Base-by-base conservation (phyloP, 2,329 filamentous ascomycete genomes). In the Ophiocordyceps unilateralis region DNA sequence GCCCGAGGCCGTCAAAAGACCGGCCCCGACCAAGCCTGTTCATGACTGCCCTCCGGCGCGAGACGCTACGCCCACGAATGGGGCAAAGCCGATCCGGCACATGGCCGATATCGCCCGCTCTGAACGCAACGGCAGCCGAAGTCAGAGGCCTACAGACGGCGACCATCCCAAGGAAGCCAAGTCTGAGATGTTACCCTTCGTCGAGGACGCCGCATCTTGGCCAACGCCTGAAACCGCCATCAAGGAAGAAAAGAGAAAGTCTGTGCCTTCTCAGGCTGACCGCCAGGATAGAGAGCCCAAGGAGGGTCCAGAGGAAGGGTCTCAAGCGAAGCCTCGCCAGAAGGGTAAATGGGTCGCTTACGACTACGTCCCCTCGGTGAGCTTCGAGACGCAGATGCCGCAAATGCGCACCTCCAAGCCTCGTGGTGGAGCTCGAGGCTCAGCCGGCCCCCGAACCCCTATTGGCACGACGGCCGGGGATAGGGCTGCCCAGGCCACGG, bases 261-360 rank as follows among this genome's bases (percentile, higher is more conserved):
- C 69, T 9, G 30, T 21, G 5, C 40, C 43, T 2, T 71, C 79
- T 44, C 64, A 67, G 43, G 61, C 67, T 26, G 66, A 75, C 20
- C 69, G 70, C 12, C 70, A 76, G 39, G 80, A 84, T 47, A 75
- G 79, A 40, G 80, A 83, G 49, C 64, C 61, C 38, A 72, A 78
- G 48, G 77, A 76, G 44, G 51, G 61, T 38, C 71, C 78, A 47
- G 77, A 76, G 43, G 52, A 69, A 55, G 52, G 59, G 51, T 49
- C 51, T 19, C 51, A 64, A 46, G 53, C 55, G 41, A 73, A 72
- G 54, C 54, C 63, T 21, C 52, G 74, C 66, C 60, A 79, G 71
- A 93, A 93, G 67, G 78, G 83, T 53, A 84, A 87, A 55, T 96
- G 91, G 89, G 78, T 84, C 45, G 73, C 78, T 1, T 75, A 95